A percentile compares a stretch with the other conserved stretches of the same genome.
These are phyloP conservation scores for Penicillium herquei DNA, from an alignment of 495 filamentous ascomycete genomes.

Conservation along the genomic window DNA sequence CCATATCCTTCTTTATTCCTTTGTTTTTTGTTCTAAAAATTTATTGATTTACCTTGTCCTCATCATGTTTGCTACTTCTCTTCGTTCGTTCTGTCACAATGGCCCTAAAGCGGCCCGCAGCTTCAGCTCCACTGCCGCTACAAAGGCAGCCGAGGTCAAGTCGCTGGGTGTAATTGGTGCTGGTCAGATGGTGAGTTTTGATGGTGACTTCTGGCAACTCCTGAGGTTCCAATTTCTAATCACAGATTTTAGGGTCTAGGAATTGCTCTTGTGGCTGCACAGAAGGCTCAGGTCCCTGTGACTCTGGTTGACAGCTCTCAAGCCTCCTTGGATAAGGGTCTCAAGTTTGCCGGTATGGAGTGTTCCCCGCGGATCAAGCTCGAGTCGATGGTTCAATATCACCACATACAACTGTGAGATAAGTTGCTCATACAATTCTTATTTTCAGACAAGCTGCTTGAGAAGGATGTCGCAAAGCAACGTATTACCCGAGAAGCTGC, in stretches of 20 bases:
- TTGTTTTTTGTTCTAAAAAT: background rate
- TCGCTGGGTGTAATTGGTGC: conserved; percentile 90
- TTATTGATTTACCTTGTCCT: background rate
- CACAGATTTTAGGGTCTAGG: conserved; percentile 70
- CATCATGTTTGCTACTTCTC: conserved; percentile 36
- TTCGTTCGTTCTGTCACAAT: conserved; percentile 30
- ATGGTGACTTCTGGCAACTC: background rate
- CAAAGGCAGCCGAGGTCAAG: conserved; percentile 73
- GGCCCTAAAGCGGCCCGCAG: conserved; percentile 35
- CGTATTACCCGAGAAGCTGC: conserved; percentile 78
- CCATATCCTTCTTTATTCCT: conserved; percentile 1
- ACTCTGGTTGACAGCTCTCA: conserved; percentile 83
- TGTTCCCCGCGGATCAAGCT: background rate
- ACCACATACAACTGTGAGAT: background rate
- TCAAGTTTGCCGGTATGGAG: conserved; percentile 78
- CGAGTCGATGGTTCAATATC: background rate
- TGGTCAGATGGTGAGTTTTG: conserved; percentile 80
- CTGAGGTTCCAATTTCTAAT: conserved; percentile 14
- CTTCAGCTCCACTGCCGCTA: conserved; percentile 44
- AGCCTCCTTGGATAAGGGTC: conserved; percentile 83
- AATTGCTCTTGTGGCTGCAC: conserved; percentile 91
- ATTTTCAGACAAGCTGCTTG: conserved; percentile 77
- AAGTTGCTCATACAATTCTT: background rate
- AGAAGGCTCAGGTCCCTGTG: conserved; percentile 80
- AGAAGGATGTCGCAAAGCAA: conserved; percentile 85